Percentiles rank a stretch among this genome's conserved stretches.
These are phyloP conservation scores for Vitis labrusca DNA, from an alignment of 164 flowering plant genomes.

Conservation along the genomic window DNA sequence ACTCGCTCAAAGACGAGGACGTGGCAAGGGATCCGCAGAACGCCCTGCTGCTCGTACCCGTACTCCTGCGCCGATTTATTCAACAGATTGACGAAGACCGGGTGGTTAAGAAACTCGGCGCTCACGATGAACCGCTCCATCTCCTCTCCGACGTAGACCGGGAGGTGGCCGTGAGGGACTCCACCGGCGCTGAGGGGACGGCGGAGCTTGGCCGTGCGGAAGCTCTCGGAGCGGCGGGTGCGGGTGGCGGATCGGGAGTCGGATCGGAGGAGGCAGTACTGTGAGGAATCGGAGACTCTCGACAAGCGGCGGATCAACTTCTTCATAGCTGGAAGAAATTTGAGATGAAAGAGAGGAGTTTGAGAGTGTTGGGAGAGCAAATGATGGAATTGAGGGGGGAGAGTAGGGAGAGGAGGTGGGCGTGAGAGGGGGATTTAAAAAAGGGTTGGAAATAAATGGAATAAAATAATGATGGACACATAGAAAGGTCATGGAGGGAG, in stretches of 20 bases:
- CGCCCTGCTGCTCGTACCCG: slow-evolving; percentile 93
- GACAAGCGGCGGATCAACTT: slow-evolving; percentile 62
- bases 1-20: slow-evolving; percentile 72
- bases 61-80: slow-evolving; percentile 87
- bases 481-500: slow-evolving; percentile 27
- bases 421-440: not conserved
- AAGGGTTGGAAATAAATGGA: not conserved
- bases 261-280: slow-evolving; percentile 58
- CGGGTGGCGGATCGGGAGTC: slow-evolving; percentile 11
- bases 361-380: too few species aligned
- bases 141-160: slow-evolving; percentile 94
- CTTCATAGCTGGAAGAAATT: slow-evolving; percentile 38
- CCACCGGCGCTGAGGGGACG: slow-evolving; percentile 6
- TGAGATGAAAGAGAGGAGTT: too few species aligned
- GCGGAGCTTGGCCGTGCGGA: slow-evolving; percentile 7
- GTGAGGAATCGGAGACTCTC: slow-evolving; percentile 70
- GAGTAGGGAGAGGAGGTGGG: slow-evolving; percentile 10
- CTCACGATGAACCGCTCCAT: slow-evolving; percentile 84
- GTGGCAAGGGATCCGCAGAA: slow-evolving; percentile 75
- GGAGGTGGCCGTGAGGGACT: slow-evolving; percentile 81
- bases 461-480: slow-evolving; percentile 2
- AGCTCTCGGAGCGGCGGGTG: slow-evolving; percentile 13
- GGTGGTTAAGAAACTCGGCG: slow-evolving; percentile 81
- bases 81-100: slow-evolving; percentile 64
- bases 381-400: too few species aligned